Evolutionary conservation across 2,329 filamentous ascomycete species (phyloP).

Genomic region (Clonostachys rosea): DNA sequence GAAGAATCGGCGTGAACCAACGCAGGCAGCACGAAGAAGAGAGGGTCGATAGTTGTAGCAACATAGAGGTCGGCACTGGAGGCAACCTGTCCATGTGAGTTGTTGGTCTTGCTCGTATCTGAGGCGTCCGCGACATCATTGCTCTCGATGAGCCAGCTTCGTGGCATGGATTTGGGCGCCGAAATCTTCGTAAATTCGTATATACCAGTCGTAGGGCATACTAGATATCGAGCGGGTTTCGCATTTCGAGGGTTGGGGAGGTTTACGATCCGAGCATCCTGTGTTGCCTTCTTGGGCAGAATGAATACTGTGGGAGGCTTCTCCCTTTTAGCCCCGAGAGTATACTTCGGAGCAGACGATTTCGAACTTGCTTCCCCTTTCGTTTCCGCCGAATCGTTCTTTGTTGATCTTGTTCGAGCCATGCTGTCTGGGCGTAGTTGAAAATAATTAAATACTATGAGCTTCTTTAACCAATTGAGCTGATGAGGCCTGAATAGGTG

Average conservation of each 20-base stretch:
- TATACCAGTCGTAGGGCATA: constrained; percentile 57
- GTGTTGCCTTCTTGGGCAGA: constrained; percentile 48
- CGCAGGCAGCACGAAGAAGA: constrained; percentile 78
- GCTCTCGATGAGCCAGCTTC: constrained; percentile 57
- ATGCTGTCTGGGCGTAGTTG: constrained; percentile 20
- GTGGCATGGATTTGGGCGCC: constrained; percentile 45
- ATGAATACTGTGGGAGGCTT: constrained; percentile 55
- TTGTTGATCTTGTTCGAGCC: constrained; percentile 44
- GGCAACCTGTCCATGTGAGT: constrained; percentile 32
- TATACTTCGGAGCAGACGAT: neutral
- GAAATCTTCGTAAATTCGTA: constrained; percentile 61
- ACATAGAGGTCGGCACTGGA: constrained; percentile 73
- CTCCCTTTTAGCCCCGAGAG: constrained; percentile 27
- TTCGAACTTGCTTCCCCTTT: neutral
- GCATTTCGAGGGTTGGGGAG: constrained; percentile 54
- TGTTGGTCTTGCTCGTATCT: constrained; percentile 4
- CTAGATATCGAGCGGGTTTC: constrained; percentile 53
- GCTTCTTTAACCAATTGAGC: too few relatives aligned
- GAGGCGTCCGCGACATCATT: constrained; percentile 3
- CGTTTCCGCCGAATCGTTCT: constrained; percentile 16
- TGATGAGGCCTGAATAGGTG: too few relatives aligned
- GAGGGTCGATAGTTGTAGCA: constrained; percentile 76
- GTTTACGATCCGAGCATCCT: constrained; percentile 53
- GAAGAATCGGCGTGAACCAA: constrained; percentile 42
- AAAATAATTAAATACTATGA: too few relatives aligned